Percentiles rank a stretch among this genome's conserved stretches.
Evolutionary conservation across 441 rosid genomes (phyloP).

Genomic region (Populus tomentosa): DNA sequence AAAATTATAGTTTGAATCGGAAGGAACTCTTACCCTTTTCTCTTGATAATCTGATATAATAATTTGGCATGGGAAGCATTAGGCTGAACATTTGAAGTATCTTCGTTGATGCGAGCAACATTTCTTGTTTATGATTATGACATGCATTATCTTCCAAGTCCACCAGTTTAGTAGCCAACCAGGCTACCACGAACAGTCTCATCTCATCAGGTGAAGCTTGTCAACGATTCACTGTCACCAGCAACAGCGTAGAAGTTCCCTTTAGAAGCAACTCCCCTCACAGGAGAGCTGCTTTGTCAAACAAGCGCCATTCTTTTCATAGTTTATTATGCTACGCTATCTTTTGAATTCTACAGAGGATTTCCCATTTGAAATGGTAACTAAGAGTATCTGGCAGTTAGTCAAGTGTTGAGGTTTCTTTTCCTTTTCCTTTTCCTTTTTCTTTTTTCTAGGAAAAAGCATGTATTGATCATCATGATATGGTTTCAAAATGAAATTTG

Average conservation of each 20-base stretch:
- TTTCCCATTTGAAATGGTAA: conserved; percentile 12
- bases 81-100: not conserved
- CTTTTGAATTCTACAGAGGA: conserved; percentile 1
- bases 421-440: not conserved
- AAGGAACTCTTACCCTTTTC: not conserved
- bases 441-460: conserved; percentile 18
- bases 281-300: conserved; percentile 7
- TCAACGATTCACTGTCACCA: conserved; percentile 30
- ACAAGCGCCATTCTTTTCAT: not conserved
- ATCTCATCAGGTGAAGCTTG: conserved; percentile 14
- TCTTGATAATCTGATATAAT: conserved; percentile 1
- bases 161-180: conserved; percentile 14
- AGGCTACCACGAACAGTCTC: not conserved
- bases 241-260: conserved; percentile 15
- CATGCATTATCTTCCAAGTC: conserved; percentile 21
- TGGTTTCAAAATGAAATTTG: conserved; percentile 17
- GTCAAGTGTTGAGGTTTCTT: not conserved
- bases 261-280: conserved; percentile 14
- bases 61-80: conserved; percentile 3
- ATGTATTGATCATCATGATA: conserved; percentile 22
- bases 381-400: not conserved
- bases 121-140: conserved; percentile 9
- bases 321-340: not conserved
- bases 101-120: not conserved
- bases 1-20: not conserved